These are phyloP conservation scores for Venturia asperata DNA, from an alignment of 2,329 filamentous ascomycete genomes.

Conservation along the genomic window DNA sequence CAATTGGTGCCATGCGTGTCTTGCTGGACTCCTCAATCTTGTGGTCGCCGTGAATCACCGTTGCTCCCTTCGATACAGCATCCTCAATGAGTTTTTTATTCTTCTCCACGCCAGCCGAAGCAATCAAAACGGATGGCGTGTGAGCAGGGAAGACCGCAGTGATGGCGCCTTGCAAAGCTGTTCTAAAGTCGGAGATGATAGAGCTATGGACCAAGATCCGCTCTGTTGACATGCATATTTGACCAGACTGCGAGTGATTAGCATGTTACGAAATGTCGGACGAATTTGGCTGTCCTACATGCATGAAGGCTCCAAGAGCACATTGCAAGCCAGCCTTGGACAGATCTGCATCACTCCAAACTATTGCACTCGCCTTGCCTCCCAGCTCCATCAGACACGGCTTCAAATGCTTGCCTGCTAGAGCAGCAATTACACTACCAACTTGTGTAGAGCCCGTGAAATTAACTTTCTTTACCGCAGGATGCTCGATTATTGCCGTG, in stretches of 20 bases:
- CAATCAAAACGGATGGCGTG: conserved; percentile 13
- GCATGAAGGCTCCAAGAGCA: conserved; percentile 29
- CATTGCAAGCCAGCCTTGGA: conserved; percentile 35
- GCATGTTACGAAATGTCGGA: conserved; percentile 22
- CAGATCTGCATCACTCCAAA: conserved; percentile 40
- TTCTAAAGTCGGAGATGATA: conserved; percentile 32
- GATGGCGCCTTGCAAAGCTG: conserved; percentile 27
- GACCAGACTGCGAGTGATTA: conserved; percentile 26
- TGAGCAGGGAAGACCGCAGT: conserved; percentile 18
- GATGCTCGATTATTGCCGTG: conserved; percentile 33
- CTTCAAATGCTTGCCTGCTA: conserved; percentile 38
- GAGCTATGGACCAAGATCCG: conserved; percentile 35
- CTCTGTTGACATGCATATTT: conserved; percentile 33
- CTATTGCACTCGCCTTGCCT: conserved; percentile 40
- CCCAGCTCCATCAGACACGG: conserved; percentile 39
- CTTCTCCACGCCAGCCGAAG: conserved; percentile 22
- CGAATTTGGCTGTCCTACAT: background rate
- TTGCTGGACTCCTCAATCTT: conserved; percentile 9
- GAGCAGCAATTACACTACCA: conserved; percentile 35
- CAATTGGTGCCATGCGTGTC: conserved; percentile 24
- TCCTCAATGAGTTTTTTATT: conserved; percentile 23
- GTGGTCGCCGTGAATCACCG: conserved; percentile 19
- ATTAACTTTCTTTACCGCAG: conserved; percentile 34
- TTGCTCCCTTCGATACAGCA: conserved; percentile 19
- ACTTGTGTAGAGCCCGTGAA: conserved; percentile 37